These are phyloP conservation scores for Trypanosoma cruzi DNA, from an alignment of 208 protist species.

Conservation along the genomic window DNA sequence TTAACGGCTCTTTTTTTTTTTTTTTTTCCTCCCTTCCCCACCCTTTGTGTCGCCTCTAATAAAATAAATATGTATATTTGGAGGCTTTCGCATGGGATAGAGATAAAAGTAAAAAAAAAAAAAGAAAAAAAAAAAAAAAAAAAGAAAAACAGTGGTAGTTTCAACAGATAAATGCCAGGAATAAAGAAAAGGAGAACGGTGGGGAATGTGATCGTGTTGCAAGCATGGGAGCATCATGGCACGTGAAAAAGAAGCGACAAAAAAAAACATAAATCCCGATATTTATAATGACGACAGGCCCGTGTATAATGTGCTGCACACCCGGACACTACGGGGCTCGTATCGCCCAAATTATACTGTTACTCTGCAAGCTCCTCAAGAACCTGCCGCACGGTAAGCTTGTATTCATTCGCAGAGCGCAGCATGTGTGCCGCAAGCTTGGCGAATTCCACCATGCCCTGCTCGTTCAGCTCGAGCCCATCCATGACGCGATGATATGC, in stretches of 20 bases:
- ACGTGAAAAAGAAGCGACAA: slow-evolving; percentile 11
- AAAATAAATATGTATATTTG: no score
- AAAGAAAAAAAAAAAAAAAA: slow-evolving; percentile 9
- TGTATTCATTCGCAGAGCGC: slow-evolving; percentile 14
- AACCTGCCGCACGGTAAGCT: slow-evolving; percentile 16
- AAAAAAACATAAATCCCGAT: slow-evolving; percentile 7
- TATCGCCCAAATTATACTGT: neutral
- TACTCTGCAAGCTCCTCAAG: slow-evolving; percentile 2
- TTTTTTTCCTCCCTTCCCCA: neutral
- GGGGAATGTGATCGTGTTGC: no score
- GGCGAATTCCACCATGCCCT: slow-evolving; percentile 2
- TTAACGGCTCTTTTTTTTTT: neutral
- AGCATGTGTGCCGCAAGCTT: slow-evolving; percentile 6
- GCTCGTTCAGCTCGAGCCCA: neutral
- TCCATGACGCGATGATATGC: slow-evolving; percentile 5
- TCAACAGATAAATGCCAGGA: neutral
- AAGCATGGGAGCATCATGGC: no score
- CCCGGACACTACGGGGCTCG: neutral
- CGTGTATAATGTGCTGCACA: neutral
- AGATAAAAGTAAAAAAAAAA: neutral
- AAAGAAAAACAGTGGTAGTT: no score
- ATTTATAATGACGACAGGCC: neutral
- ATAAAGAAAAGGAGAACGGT: no score
- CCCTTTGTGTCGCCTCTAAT: neutral
- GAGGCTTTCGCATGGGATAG: neutral